A percentile compares a stretch with the other conserved stretches of the same genome.
phyloP scores from a whole-genome alignment of 495 filamentous ascomycete species.

The Lepidopterella palustris region DNA sequence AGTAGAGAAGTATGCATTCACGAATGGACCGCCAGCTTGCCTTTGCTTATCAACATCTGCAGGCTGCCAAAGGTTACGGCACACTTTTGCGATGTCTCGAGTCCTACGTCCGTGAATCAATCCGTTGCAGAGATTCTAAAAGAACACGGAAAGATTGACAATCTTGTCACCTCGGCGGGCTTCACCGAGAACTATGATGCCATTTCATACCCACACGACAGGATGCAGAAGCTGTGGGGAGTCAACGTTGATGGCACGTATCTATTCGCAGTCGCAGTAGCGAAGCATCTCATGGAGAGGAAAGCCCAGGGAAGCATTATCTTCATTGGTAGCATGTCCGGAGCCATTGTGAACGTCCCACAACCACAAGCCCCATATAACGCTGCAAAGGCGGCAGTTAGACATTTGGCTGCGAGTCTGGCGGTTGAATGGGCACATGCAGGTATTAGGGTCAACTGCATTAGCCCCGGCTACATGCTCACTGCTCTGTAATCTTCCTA shows the following conservation, averaged over 20 bases:
- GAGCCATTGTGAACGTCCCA: conserved; percentile 84
- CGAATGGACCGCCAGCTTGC: conserved; percentile 1
- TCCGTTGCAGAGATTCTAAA: conserved; percentile 63
- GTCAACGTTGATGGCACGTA: conserved; percentile 96
- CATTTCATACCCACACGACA: conserved; percentile 77
- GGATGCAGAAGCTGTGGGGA: conserved; percentile 84
- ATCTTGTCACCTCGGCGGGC: conserved; percentile 89
- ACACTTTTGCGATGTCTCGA: conserved; percentile 81
- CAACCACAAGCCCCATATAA: conserved; percentile 94
- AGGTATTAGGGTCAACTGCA: conserved; percentile 84
- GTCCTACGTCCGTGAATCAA: conserved; percentile 63
- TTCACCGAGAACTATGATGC: conserved; percentile 96
- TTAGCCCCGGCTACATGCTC: conserved; percentile 89
- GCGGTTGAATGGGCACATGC: conserved; percentile 85
- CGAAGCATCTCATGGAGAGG: conserved; percentile 81
- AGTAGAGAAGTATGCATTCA: conserved; percentile 53
- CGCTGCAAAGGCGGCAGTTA: conserved; percentile 79
- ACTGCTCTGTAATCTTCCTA: conserved; percentile 87
- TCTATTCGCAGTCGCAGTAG: conserved; percentile 75
- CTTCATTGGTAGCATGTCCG: conserved; percentile 94
- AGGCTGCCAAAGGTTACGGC: conserved; percentile 79
- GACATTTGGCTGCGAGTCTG: conserved; percentile 71
- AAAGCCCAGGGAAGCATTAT: conserved; percentile 77
- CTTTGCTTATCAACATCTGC: neutral
- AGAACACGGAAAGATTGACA: conserved; percentile 75